Evolutionary conservation across 2,329 filamentous ascomycete genomes (phyloP), one percentile per base, ranked within the genome.

Genomic region (Colletotrichum graminicola): DNA sequence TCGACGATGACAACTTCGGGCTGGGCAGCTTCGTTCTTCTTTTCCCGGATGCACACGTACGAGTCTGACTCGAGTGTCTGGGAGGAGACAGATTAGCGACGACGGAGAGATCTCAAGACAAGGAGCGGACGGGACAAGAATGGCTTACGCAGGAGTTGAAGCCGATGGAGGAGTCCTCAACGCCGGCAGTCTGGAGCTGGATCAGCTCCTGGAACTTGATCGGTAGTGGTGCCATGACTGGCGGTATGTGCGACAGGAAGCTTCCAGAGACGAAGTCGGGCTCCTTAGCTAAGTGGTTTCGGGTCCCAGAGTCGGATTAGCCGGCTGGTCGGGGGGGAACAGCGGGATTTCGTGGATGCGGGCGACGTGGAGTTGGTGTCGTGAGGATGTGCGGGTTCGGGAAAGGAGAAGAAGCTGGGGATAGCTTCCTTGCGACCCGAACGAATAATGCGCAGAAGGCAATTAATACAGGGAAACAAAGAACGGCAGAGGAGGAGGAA

Each of bases 31-130:
- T 94, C 93, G 81, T 89, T 92, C 83, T 95, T 92, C 86, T 97
- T 95, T 85, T 98, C 95, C 83, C 96, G 93, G 80, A 99, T 92
- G 84, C 96, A 99, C 78, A 99, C 93, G 84, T 92, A 99, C 81
- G 92, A 90, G 84, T 99, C 96, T 80, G 96, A 99, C 88, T 99
- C 96, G 85, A 99, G 90, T 82, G 96, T 99, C 95, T 98, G 67
- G 52, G 23, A 59, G 87, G 91, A 88, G 95, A 92, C 86, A 93
- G 95, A 82, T 73, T 92, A 92, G 83, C 45, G 23, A 47, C 6
- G 26, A 95, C 94, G 87, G 95, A 96, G 79, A 93, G 11, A 64
- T 29, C 4, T 68, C 52, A 26, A n/a, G 92, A 87, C 45, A 96
- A 95, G 4, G 14, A 43, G 61, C 36, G 36, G 60, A 32, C 36